Evolutionary conservation across 768 basidiomycete genomes (phyloP).

Genomic region (Termitomyces bulborhizus): DNA sequence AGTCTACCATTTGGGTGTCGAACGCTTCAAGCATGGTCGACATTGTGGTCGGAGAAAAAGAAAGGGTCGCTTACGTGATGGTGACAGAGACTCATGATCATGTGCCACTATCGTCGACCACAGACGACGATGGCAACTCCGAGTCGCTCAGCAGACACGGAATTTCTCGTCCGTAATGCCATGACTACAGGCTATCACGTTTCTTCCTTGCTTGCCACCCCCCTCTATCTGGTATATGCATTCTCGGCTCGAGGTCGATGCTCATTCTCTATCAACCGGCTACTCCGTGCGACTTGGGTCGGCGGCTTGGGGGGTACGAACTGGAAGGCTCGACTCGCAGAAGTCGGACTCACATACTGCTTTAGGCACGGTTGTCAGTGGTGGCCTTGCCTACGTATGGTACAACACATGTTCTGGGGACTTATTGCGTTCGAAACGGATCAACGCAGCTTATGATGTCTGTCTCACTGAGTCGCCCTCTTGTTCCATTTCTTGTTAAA

Average conservation of each 20-base stretch:
- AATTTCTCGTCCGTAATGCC: constrained; percentile 58
- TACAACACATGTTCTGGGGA: constrained; percentile 48
- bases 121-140: neutral
- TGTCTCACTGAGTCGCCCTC: constrained; percentile 3
- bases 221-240: constrained; percentile 49
- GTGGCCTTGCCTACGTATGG: constrained; percentile 55
- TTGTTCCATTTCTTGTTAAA: constrained; percentile 1
- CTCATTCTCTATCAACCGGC: constrained; percentile 51
- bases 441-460: constrained; percentile 57
- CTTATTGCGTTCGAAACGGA: constrained; percentile 40
- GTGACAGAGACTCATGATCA: neutral
- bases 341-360: neutral
- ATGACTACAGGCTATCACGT: constrained; percentile 66
- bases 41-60: constrained; percentile 20
- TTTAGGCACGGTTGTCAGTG: constrained; percentile 44
- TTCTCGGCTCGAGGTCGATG: constrained; percentile 49
- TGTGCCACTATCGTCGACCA: neutral
- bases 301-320: constrained; percentile 54
- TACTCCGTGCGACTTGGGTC: constrained; percentile 69
- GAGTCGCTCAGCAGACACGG: constrained; percentile 48
- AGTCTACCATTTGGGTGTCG: constrained; percentile 65
- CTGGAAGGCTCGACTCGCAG: neutral
- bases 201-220: constrained; percentile 56
- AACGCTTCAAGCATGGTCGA: constrained; percentile 43
- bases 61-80: constrained; percentile 16